Evolutionary conservation across 768 basidiomycete genomes (phyloP), one percentile per base, ranked within the genome.

Genomic region (Kwoniella sp.): DNA sequence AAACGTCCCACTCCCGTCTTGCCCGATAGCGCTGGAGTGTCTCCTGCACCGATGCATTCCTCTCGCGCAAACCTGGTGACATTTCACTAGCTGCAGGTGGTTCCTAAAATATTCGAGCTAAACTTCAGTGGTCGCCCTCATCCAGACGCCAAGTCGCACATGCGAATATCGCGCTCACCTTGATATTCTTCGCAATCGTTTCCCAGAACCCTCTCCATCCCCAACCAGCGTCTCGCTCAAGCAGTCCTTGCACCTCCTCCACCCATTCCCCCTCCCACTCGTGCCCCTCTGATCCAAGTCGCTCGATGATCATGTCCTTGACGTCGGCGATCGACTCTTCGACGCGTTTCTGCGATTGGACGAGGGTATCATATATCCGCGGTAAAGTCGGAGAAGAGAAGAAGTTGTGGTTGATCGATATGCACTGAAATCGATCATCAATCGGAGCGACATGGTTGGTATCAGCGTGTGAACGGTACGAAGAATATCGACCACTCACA

Each of bases 401-500:
- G 60, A 76, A 78, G 63, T 81, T 81, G 68, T 81, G 80, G 58
- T 81, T 81, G 72, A 81, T 74, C 1, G 80, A 81, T 30, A 81
- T 79, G 55, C 79, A 78, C 74, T 74, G 58, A 10, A n/a, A n/a
- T n/a, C n/a, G n/a, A n/a, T n/a, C n/a, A n/a, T n/a, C n/a, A n/a
- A n/a, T n/a, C n/a, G n/a, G n/a, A n/a, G n/a, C n/a, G n/a, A n/a
- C n/a, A n/a, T n/a, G n/a, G n/a, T n/a, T n/a, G n/a, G n/a, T n/a
- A n/a, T n/a, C n/a, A n/a, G n/a, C n/a, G n/a, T n/a, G n/a, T n/a
- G n/a, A n/a, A n/a, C n/a, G n/a, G n/a, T 1, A 2, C 3, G 30
- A 40, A 29, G 9, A 50, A 13, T 47, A 22, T 19, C 21, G 17
- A 1, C 29, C 5, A 69, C 76, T 68, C 51, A 76, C 77, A 58